Base-by-base conservation (phyloP, 2,329 filamentous ascomycete genomes). In the Pseudofabraea citricarpa region DNA sequence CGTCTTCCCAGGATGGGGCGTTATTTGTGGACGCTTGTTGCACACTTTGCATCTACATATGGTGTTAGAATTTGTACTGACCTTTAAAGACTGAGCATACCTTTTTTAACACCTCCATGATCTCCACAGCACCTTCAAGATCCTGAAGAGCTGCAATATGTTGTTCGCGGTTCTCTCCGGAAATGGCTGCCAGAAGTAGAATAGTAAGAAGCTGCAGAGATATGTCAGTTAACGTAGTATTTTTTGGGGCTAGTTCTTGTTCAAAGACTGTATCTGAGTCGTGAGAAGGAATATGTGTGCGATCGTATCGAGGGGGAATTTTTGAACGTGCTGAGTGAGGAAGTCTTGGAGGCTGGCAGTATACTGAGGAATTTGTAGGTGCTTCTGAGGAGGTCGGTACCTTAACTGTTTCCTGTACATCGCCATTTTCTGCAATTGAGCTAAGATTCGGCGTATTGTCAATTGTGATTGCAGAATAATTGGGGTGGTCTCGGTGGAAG, bases 131-230 rank as follows among this genome's bases (percentile, higher is more conserved):
- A 49, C 73, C 70, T 21, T 74, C 54, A 39, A 51, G 59, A 7
- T 43, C 44, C 45, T 66, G 64, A 29, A 77, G 70, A 18, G 63
- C 61, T 6, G 60, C 61, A 35, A 84, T 70, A 56, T 80, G 81
- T 55, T 66, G 66, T 24, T 70, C 68, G 44, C 72, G 72, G 42
- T 78, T 73, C 20, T 77, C 73, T 10, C 79, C 80, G 57, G 75
- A 72, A 49, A 81, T 74, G 20, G 78, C 78, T n/a, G 73, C 73
- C 45, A 81, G 74, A 18, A 85, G 68, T 58, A 85, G 73, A 43
- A 85, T 69, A 46, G 79, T 78, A 32, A 85, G 67, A 40, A 85
- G 68, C 68, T 83, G 68, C 18, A 45, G n/a, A 23, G 35, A 37
- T n/a, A 43, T 45, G 49, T 62, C 39, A 61, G 51, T 51, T 39